Evolutionary conservation across 257 asterid genomes (phyloP).

Genomic region (Coffea eugenioides): DNA sequence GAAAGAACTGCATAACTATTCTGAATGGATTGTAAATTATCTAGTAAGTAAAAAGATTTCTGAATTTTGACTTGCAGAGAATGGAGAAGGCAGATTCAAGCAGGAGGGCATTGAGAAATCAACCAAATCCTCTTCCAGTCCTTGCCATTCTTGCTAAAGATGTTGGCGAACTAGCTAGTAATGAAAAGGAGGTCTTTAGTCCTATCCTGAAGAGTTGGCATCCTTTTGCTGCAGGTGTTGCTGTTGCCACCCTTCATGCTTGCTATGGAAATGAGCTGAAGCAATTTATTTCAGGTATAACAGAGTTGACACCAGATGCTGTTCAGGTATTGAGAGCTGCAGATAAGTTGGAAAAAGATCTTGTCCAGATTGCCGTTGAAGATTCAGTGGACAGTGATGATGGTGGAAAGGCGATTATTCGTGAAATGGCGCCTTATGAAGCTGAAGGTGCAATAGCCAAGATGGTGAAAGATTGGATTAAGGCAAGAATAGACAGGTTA

Average conservation of each 20-base stretch:
- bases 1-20: background rate
- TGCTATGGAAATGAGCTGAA: conserved; percentile 94
- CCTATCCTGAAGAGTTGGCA: conserved; percentile 94
- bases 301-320: conserved; percentile 96
- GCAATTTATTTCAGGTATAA: conserved; percentile 79
- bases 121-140: conserved; percentile 85
- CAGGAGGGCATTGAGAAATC: conserved; percentile 85
- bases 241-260: conserved; percentile 91
- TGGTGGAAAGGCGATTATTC: conserved; percentile 98
- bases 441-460: conserved; percentile 89
- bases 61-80: conserved; percentile 45
- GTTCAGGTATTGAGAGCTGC: conserved; percentile 94
- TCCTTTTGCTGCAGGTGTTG: conserved; percentile 97
- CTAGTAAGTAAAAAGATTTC: background rate
- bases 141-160: conserved; percentile 97
- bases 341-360: conserved; percentile 91
- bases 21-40: background rate
- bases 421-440: conserved; percentile 99
- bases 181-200: conserved; percentile 77
- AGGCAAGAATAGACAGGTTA: conserved; percentile 76
- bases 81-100: conserved; percentile 98
- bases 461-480: conserved; percentile 88
- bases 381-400: conserved; percentile 98
- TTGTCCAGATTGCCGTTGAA: conserved; percentile 93
- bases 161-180: conserved; percentile 77